phyloP scores from a whole-genome alignment of 352 stramenopile genomes.

The Phytophthora citrophthora region DNA sequence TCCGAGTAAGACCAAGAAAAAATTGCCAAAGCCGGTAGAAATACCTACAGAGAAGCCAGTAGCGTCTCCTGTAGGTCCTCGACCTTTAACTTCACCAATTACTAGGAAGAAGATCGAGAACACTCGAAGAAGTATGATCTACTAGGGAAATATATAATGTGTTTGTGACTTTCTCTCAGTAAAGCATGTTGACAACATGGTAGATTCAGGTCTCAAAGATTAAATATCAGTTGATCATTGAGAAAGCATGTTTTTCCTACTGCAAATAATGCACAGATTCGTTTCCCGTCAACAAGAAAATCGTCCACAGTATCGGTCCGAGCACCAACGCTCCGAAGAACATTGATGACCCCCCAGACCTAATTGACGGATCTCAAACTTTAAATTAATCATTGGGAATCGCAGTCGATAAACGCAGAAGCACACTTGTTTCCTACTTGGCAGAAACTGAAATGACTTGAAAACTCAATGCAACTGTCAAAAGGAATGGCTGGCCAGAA shows the following conservation, averaged over 20 bases:
- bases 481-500: too few species aligned
- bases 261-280: neutral
- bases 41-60: neutral
- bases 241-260: conserved; percentile 35
- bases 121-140: conserved; percentile 23
- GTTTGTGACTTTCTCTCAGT: conserved; percentile 64
- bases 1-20: conserved; percentile 11
- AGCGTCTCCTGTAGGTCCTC: neutral
- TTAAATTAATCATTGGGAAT: conserved; percentile 80
- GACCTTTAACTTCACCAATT: conserved; percentile 18
- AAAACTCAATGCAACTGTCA: too few species aligned
- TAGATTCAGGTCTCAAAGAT: conserved; percentile 87
- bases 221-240: conserved; percentile 87
- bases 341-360: conserved; percentile 35
- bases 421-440: neutral
- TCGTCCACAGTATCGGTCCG: conserved; percentile 70
- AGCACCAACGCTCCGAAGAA: conserved; percentile 24
- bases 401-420: neutral
- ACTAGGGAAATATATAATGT: neutral
- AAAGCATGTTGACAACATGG: conserved; percentile 64
- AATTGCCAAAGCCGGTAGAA: neutral
- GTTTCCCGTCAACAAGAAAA: conserved; percentile 73
- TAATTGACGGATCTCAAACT: conserved; percentile 89
- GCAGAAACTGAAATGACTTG: conserved; percentile 1
- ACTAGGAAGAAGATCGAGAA: neutral